Evolutionary conservation across 306 rosid genomes (phyloP).

Genomic region (Glycyrrhiza uralensis): DNA sequence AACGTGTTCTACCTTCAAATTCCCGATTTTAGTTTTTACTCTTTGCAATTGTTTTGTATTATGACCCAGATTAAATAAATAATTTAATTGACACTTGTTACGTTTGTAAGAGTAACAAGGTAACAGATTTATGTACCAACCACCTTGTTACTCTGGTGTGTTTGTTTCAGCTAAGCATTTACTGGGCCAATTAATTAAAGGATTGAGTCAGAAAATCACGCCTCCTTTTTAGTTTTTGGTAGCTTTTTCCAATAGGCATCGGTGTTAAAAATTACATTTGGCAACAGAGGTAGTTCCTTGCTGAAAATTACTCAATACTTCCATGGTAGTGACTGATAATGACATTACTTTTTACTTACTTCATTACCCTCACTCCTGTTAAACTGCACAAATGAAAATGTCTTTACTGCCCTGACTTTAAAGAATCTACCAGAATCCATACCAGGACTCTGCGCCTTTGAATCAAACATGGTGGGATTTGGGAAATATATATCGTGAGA

Average conservation of each 20-base stretch:
- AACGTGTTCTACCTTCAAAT: background rate
- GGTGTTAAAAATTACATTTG: background rate
- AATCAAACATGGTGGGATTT: background rate
- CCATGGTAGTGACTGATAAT: constrained; percentile 23
- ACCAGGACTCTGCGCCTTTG: background rate
- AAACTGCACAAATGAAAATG: background rate
- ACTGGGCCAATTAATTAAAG: background rate
- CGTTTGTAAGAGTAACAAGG: background rate
- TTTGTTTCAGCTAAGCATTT: background rate
- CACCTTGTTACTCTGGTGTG: background rate
- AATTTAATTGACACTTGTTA: background rate
- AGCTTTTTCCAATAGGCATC: background rate
- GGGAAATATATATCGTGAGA: background rate
- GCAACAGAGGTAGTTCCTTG: background rate
- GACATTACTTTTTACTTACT: constrained; percentile 36
- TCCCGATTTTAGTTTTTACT: background rate
- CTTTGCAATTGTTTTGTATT: background rate
- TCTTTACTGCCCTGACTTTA: background rate
- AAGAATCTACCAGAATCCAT: background rate
- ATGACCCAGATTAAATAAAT: background rate
- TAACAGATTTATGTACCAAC: background rate
- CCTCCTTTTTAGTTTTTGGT: background rate
- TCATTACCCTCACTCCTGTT: background rate
- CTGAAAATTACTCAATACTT: constrained; percentile 33
- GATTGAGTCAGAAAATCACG: background rate